Conservation (phyloP, 176 grass and related monocot genomes). For the Hordeum vulgare region MorexV3_pseudomolecules_assembly NC_058523.1:336741059-336741558, state of each 20-base stretch:
- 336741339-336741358: slow-evolving; percentile 65
- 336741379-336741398: not conserved
- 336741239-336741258: slow-evolving; percentile 77
- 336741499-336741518: not conserved
- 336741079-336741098: slow-evolving; percentile 10
- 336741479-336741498: slow-evolving; percentile 80
- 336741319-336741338: slow-evolving; percentile 90
- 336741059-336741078: not conserved
- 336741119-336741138: not conserved
- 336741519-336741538: not conserved
- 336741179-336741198: slow-evolving; percentile 43
- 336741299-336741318: slow-evolving; percentile 92
- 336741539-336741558: not conserved
- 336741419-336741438: slow-evolving; percentile 82
- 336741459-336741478: slow-evolving; percentile 84
- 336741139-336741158: not conserved
- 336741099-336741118: not conserved
- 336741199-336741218: slow-evolving; percentile 82
- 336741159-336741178: slow-evolving; percentile 10
- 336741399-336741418: slow-evolving; percentile 10
- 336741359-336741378: not conserved
- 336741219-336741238: slow-evolving; percentile 93
- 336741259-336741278: slow-evolving; percentile 67
- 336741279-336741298: slow-evolving; percentile 73
- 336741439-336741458: slow-evolving; percentile 77